Evolutionary conservation across 129 eudicot species (phyloP).

Genomic region (Solidago caesia): DNA sequence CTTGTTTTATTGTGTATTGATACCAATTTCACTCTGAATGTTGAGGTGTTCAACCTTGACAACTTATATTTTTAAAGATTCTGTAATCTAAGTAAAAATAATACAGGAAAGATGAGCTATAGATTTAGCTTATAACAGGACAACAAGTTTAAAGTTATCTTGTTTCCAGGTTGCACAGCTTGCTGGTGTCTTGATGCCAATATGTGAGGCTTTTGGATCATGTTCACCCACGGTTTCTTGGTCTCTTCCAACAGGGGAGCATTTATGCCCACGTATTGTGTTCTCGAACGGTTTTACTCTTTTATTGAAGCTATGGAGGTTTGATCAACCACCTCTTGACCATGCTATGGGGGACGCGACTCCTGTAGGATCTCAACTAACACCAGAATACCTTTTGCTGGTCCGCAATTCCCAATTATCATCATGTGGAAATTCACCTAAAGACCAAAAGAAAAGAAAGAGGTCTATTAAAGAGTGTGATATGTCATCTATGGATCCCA

Average conservation of each 20-base stretch:
- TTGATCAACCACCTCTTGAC: slow-evolving; percentile 81
- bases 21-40: too few species aligned
- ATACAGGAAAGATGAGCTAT: too few species aligned
- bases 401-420: slow-evolving; percentile 72
- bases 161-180: slow-evolving; percentile 81
- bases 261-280: slow-evolving; percentile 67
- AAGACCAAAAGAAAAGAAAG: slow-evolving; percentile 42
- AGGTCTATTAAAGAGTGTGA: slow-evolving; percentile 25
- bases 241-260: slow-evolving; percentile 70
- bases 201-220: slow-evolving; percentile 92
- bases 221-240: slow-evolving; percentile 71
- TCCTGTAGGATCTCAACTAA: slow-evolving; percentile 75
- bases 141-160: not conserved
- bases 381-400: slow-evolving; percentile 80
- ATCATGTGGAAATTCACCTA: slow-evolving; percentile 40
- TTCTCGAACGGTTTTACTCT: slow-evolving; percentile 93
- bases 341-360: slow-evolving; percentile 63
- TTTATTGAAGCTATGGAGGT: slow-evolving; percentile 86
- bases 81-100: too few species aligned
- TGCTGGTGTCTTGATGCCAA: slow-evolving; percentile 91
- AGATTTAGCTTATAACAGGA: too few species aligned
- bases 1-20: too few species aligned
- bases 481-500: slow-evolving; percentile 55
- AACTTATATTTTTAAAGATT: too few species aligned
- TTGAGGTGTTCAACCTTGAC: too few species aligned